Conservation (phyloP, 257 asterid genomes). For the Solanum neorickii region DNA sequence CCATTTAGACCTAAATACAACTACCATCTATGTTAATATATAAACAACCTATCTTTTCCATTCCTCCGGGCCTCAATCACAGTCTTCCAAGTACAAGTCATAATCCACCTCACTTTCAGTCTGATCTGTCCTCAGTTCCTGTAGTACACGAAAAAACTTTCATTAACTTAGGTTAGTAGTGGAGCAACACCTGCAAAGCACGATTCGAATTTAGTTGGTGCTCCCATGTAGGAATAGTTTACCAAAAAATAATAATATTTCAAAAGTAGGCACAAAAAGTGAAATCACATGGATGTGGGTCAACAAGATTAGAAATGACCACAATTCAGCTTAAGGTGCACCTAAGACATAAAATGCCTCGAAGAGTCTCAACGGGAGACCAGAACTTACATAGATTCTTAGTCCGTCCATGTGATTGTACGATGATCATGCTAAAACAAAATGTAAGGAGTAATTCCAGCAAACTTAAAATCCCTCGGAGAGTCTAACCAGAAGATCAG, state of each 20-base stretch:
- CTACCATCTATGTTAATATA: not conserved
- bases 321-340: not conserved
- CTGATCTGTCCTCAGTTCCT: not conserved
- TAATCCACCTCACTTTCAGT: not conserved
- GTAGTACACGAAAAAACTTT: not conserved
- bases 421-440: not conserved
- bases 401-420: not conserved
- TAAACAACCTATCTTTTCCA: not conserved
- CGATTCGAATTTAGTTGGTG: too few species aligned
- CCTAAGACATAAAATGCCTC: not conserved
- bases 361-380: too few species aligned
- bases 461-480: not conserved
- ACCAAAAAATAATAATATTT: too few species aligned
- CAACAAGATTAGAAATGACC: not conserved
- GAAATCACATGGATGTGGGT: not conserved
- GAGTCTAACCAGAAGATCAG: not conserved
- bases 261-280: not conserved
- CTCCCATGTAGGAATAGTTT: too few species aligned
- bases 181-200: too few species aligned
- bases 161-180: not conserved
- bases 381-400: not conserved
- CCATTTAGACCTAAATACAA: not conserved
- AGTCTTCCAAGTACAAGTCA: not conserved
- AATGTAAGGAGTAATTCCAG: not conserved
- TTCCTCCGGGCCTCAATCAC: not conserved